Percentiles rank a stretch among this genome's conserved stretches.
Evolutionary conservation across 1,284 basidiomycete genomes (phyloP).

Genomic region (Puccinia horiana): DNA sequence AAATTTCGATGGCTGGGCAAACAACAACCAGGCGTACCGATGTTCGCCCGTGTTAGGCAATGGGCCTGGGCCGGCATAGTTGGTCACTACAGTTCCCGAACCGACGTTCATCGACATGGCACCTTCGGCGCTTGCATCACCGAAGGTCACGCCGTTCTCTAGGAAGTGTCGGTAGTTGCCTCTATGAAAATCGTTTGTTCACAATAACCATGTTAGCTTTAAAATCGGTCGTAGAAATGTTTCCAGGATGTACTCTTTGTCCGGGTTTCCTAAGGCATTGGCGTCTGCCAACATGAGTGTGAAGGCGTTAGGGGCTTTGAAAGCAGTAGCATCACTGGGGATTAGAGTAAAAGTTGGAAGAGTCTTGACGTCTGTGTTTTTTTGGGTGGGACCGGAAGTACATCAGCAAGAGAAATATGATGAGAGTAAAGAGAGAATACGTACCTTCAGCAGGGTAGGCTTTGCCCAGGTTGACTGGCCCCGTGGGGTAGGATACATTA

Average conservation of each 20-base stretch:
- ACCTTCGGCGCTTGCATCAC: background rate
- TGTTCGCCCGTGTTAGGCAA: conserved; percentile 27
- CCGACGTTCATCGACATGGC: conserved; percentile 18
- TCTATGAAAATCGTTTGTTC: background rate
- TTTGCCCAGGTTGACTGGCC: background rate
- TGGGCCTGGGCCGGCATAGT: conserved; percentile 30
- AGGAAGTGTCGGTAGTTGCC: conserved; percentile 35
- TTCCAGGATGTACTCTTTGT: conserved; percentile 12
- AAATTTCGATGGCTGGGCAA: conserved; percentile 8
- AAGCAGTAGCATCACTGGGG: background rate
- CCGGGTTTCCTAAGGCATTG: conserved; percentile 36
- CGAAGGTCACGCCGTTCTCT: conserved; percentile 35
- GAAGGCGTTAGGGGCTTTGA: conserved; percentile 35
- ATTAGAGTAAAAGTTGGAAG: conserved; percentile 20
- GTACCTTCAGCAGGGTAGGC: conserved; percentile 18
- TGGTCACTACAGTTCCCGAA: conserved; percentile 23
- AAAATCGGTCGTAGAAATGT: background rate
- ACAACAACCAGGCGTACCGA: conserved; percentile 42
- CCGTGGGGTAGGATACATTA: conserved; percentile 21
- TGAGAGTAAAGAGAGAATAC: background rate
- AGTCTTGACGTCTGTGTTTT: conserved; percentile 21
- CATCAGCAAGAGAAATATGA: background rate
- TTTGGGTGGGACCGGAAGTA: background rate
- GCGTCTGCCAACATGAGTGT: conserved; percentile 37
- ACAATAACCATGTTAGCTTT: background rate